Evolutionary conservation across 768 basidiomycete genomes (phyloP).

Genomic region (Bullera alba): DNA sequence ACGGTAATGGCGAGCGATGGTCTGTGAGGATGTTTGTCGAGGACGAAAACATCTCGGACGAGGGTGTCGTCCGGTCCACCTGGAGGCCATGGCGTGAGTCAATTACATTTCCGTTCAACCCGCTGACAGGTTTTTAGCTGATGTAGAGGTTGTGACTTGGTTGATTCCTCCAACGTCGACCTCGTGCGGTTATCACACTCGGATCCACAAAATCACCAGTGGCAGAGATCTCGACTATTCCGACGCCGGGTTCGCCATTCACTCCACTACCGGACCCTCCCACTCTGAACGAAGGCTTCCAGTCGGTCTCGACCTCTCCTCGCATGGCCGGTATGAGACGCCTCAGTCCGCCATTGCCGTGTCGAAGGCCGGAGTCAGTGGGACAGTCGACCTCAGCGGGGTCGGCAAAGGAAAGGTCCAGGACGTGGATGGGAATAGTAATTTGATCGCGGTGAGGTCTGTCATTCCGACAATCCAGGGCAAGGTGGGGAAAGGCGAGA

Average conservation of each 20-base stretch:
- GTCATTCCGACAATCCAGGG: slow-evolving; percentile 59
- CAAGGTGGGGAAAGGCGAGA: slow-evolving; percentile 49
- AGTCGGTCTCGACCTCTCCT: neutral
- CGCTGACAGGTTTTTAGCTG: slow-evolving; percentile 33
- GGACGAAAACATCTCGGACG: slow-evolving; percentile 48
- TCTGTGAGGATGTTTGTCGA: slow-evolving; percentile 58
- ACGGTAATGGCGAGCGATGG: slow-evolving; percentile 61
- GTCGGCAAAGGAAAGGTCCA: slow-evolving; percentile 46
- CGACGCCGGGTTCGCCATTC: slow-evolving; percentile 64
- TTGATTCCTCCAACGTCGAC: slow-evolving; percentile 58
- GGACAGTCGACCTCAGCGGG: slow-evolving; percentile 43
- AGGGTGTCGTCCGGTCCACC: slow-evolving; percentile 52
- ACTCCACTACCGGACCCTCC: slow-evolving; percentile 52
- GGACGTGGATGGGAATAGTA: slow-evolving; percentile 64
- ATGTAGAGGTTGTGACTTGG: slow-evolving; percentile 68
- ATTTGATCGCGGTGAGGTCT: slow-evolving; percentile 60
- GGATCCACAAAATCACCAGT: slow-evolving; percentile 58
- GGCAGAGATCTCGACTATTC: slow-evolving; percentile 53
- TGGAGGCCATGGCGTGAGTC: slow-evolving; percentile 61
- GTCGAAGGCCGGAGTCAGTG: slow-evolving; percentile 10
- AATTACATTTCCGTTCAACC: neutral
- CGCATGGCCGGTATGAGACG: slow-evolving; percentile 50
- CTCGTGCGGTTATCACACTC: slow-evolving; percentile 60
- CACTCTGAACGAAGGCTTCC: slow-evolving; percentile 16
- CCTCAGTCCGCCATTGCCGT: slow-evolving; percentile 35